Evolutionary conservation across 148 eudicot species (phyloP), one percentile per base, ranked within the genome.

Genomic region (Euryodendron excelsum): DNA sequence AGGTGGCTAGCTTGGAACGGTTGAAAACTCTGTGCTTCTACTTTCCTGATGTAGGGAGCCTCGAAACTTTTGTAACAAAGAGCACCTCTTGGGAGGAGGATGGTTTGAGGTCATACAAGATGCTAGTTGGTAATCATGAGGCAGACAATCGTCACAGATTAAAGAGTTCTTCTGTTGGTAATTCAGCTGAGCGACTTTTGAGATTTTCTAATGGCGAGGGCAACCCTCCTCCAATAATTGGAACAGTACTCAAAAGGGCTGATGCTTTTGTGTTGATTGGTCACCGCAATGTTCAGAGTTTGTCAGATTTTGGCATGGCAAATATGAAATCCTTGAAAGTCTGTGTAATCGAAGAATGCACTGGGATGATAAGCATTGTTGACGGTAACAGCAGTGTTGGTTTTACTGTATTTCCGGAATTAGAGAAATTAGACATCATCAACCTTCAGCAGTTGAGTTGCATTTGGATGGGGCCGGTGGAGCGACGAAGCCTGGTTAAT

Each of bases 251-350:
- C 23, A 17, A 3, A 30, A 59, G 48, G 13, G 52, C 84, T 39
- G 37, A 41, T 63, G 80, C 73, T 52, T 81, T 81, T 68, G 76
- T 72, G 44, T 76, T 81, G 65, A 81, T 81, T 37, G 73, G 67
- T 64, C 84, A 81, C 66, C 66, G 55, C 36, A 55, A 15, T 65
- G 33, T 81, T 47, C 27, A 20, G 5, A 77, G 39, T 14, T 72
- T 81, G 28, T 77, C 80, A 21, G 80, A 77, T 37, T 81, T 81
- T 21, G 80, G 73, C 34, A 63, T 81, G 53, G 73, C 41, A 36
- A 39, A 65, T 30, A 77, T 77, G 80, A 67, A 64, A 77, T 28
- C 72, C 59, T 53, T 81, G 70, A 72, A 77, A 81, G 62, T 81
- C 23, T 81, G 84, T 31, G 47, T 53, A 47, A 65, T 81, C 3